phyloP scores from a whole-genome alignment of 192 early-diverging fungal species.

The Mortierella claussenii region DNA sequence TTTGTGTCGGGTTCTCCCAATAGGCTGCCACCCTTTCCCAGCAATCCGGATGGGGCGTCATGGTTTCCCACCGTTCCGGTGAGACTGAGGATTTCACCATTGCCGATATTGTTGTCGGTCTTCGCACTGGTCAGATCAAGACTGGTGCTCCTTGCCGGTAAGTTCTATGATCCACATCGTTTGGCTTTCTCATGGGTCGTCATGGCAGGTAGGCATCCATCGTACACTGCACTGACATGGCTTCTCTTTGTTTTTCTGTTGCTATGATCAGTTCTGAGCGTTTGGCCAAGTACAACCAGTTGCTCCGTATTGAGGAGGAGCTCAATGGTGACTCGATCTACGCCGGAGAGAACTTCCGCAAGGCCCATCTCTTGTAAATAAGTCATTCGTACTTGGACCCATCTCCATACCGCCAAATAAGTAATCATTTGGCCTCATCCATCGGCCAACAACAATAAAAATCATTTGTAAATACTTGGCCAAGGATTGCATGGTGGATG shows the following conservation, averaged over 20 bases:
- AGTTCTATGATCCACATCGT: not conserved
- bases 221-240: not conserved
- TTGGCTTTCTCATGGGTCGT: not conserved
- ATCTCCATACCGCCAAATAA: not conserved
- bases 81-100: slow-evolving; percentile 98
- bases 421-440: not conserved
- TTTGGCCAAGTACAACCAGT: slow-evolving; percentile 99
- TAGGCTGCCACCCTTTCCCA: slow-evolving; percentile 81
- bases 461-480: not conserved
- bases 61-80: slow-evolving; percentile 99
- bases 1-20: no score
- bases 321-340: slow-evolving; percentile 92
- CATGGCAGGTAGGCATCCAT: not conserved
- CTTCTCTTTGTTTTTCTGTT: not conserved
- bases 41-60: slow-evolving; percentile 96
- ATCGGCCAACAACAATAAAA: not conserved
- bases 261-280: slow-evolving; percentile 75
- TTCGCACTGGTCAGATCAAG: slow-evolving; percentile 98
- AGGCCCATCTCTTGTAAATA: slow-evolving; percentile 67
- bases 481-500: not conserved
- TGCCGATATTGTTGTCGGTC: slow-evolving; percentile 96
- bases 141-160: slow-evolving; percentile 96
- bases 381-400: not conserved
- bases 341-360: slow-evolving; percentile 94
- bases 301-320: slow-evolving; percentile 98